phyloP scores from a whole-genome alignment of 805 yeast genomes.

The Metschnikowia lochheadii region DNA sequence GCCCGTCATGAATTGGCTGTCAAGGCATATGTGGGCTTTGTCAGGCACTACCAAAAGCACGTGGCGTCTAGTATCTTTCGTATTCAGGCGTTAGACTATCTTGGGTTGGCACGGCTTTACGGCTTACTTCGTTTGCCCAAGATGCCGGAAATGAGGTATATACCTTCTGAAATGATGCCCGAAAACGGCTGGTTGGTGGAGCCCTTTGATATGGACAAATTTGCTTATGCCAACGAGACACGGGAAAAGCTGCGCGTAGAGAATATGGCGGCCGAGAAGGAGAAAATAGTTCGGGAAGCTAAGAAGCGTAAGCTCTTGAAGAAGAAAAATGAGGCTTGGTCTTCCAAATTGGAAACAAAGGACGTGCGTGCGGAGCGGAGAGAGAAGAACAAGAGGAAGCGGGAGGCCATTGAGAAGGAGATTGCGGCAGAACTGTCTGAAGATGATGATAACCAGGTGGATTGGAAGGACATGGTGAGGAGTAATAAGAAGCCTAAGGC shows the following conservation, averaged over 20 bases:
- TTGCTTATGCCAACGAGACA: conserved; percentile 56
- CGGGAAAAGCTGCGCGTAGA: conserved; percentile 61
- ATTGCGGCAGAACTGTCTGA: conserved; percentile 42
- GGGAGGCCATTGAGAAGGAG: conserved; percentile 62
- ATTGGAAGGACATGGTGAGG: conserved; percentile 84
- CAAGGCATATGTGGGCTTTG: conserved; percentile 75
- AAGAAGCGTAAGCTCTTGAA: conserved; percentile 42
- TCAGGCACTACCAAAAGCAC: conserved; percentile 83
- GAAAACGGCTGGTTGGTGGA: conserved; percentile 70
- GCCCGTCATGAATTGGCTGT: conserved; percentile 79
- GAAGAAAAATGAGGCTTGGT: conserved; percentile 72
- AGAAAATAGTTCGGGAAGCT: conserved; percentile 35
- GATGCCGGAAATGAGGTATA: conserved; percentile 81
- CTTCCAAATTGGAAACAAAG: conserved; percentile 59
- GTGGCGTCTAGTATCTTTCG: conserved; percentile 85
- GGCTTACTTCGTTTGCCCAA: conserved; percentile 82
- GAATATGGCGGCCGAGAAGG: conserved; percentile 48
- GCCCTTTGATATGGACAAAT: conserved; percentile 63
- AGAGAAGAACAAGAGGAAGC: conserved; percentile 61
- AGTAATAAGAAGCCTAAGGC: conserved; percentile 50
- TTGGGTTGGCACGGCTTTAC: conserved; percentile 68
- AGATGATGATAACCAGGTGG: conserved; percentile 41
- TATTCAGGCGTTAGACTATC: conserved; percentile 62
- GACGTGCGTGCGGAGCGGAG: conserved; percentile 61
- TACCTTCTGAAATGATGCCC: conserved; percentile 48